Base-by-base conservation (phyloP, 768 basidiomycete species). In the Termitomyces heimii region DNA sequence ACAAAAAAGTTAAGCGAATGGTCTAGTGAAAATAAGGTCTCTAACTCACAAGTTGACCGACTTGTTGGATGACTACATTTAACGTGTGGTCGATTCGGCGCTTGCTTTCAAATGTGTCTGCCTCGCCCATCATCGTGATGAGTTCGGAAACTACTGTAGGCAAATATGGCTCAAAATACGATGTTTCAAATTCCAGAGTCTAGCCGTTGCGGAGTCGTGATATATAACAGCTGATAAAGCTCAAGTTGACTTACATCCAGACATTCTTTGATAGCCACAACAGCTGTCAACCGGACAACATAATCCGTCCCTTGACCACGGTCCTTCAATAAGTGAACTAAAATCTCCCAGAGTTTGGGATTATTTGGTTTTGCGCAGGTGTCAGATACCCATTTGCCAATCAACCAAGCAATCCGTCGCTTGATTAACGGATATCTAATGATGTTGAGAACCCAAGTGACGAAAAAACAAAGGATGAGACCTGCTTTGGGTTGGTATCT, bases 381-480 rank as follows among this genome's bases (percentile, higher is more conserved):
- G 47, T 93, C 88, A 14, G 82, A 75, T 34, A 93, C 79, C 89
- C 92, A 94, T 77, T 86, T 89, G 26, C 95, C 94, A 46, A 98
- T 81, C 4, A 98, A 75, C 94, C 94, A 97, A 1, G 95, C 94
- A 61, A 98, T 89, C 32, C 95, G 83, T n/a, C 94, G 83, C 70
- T 98, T 96, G 59, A 98, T 82, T 54, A 98, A 89, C 0, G 91
- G 89, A 67, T 89, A 93, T 56, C 94, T 96, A 42, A 56, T 29
- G 10, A 40, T 39, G 32, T 34, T 42, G 54, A 52, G 50, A 58
- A 55, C 66, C n/a, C 22, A 57, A 48, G 20, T 34, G n/a, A 35
- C 48, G 13, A 37, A 53, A 6, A 32, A 26, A 22, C 46, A 31
- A 37, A 29, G 32, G 47, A 53, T 48, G 13, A 34, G 20, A 65